Percentiles rank a stretch among this genome's conserved stretches.
Evolutionary conservation across 352 stramenopile species (phyloP).

Genomic region (Globisporangium radiosum): DNA sequence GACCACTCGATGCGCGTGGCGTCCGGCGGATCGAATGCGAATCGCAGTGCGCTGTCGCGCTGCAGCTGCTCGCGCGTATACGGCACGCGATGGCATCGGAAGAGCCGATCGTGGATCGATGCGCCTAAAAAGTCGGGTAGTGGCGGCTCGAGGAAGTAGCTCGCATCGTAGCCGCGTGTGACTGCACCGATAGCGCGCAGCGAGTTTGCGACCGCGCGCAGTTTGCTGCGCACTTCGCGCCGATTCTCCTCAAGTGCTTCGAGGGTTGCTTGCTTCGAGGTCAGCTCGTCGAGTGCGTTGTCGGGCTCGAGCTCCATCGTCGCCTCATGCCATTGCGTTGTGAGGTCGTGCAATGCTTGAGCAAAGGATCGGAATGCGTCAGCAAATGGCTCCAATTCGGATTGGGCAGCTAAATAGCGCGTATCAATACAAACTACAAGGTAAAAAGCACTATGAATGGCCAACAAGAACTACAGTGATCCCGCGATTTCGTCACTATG

Average conservation of each 20-base stretch:
- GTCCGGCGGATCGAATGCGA: constrained; percentile 46
- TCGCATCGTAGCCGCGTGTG: constrained; percentile 40
- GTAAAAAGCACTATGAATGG: no score
- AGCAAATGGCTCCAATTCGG: no score
- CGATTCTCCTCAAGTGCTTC: no score
- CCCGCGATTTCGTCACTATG: background rate
- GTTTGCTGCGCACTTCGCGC: constrained; percentile 7
- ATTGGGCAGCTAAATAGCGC: no score
- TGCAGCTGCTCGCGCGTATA: constrained; percentile 15
- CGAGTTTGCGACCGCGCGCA: constrained; percentile 32
- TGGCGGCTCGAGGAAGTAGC: constrained; percentile 42
- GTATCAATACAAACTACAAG: no score
- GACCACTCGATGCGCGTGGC: constrained; percentile 23
- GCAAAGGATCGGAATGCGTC: no score
- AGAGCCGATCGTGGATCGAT: constrained; percentile 25
- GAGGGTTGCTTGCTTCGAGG: no score
- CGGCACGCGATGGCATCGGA: constrained; percentile 16
- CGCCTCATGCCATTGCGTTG: no score
- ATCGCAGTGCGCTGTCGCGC: constrained; percentile 18
- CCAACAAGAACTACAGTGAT: background rate
- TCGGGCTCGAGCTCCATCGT: no score
- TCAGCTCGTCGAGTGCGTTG: no score
- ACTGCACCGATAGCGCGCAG: constrained; percentile 41
- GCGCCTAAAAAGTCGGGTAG: constrained; percentile 11
- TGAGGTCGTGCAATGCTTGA: no score